These are phyloP conservation scores for Colletotrichum salicis DNA, from an alignment of 2,329 filamentous ascomycete species.

Conservation along the genomic window DNA sequence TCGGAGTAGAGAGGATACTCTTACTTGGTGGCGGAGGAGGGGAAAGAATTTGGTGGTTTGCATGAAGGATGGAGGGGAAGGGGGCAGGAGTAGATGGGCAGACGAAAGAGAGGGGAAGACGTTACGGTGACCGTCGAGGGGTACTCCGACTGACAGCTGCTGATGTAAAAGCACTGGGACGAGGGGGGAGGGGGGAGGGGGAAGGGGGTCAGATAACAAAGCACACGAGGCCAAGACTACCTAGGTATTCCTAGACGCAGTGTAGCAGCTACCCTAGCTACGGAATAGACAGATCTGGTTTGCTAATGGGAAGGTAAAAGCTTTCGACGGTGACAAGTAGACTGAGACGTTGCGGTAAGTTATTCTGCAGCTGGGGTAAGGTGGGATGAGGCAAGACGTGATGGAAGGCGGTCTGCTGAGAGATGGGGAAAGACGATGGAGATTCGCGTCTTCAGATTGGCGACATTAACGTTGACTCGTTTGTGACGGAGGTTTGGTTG, in stretches of 20 bases:
- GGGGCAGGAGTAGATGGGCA: not conserved
- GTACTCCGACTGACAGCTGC: constrained; percentile 2
- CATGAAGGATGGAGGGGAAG: constrained; percentile 20
- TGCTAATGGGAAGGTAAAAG: not conserved
- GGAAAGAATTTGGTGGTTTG: constrained; percentile 19
- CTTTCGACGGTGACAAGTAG: not conserved
- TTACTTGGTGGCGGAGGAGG: constrained; percentile 10
- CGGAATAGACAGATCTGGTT: not conserved
- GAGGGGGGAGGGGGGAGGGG: not conserved
- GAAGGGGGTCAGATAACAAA: not conserved
- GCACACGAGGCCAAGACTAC: not conserved
- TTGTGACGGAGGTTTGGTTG: not conserved
- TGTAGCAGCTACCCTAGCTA: not conserved
- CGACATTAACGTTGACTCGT: constrained; percentile 3
- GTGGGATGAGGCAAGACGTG: not conserved
- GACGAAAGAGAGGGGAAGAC: not conserved
- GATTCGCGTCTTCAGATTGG: not conserved
- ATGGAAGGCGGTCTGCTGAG: not conserved
- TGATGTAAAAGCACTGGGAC: not conserved
- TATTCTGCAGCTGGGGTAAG: not conserved
- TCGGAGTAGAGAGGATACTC: not conserved
- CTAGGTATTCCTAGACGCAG: not conserved
- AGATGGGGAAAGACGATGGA: not conserved
- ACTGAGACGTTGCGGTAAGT: not conserved
- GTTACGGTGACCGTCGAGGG: constrained; percentile 1